Base-by-base conservation (phyloP, 352 stramenopile genomes). In the Phytopythium montanum region DNA sequence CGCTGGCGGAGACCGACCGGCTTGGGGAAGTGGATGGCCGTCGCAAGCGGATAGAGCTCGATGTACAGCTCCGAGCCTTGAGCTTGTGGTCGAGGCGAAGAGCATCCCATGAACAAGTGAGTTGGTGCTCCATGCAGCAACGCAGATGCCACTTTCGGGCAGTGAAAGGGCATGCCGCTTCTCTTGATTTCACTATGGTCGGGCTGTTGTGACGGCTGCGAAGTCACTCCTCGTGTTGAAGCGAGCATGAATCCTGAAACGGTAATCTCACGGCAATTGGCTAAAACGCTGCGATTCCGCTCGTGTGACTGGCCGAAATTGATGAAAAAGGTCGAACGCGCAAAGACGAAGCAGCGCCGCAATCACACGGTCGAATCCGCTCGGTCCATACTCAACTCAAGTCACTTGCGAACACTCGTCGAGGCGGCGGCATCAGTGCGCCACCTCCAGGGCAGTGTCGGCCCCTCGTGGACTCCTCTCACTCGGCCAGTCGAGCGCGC, bases 271-370 rank as follows among this genome's bases (percentile, higher is more conserved):
- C n/a, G 10, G 0, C 45, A 33, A 56, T 56, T 56, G 50, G 50
- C 9, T 29, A 16, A 56, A 56, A 56, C 23, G 10, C 18, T 16
- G 25, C 14, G 0, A 21, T 4, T 19, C 0, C 44, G 18, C 21
- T 10, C 9, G 7, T 29, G 0, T 42, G 50, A 45, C 45, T 56
- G 50, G 50, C 9, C 13, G 4, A 56, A 56, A 52, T 26, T n/a
- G 5, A 8, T 2, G 26, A 6, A n/a, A 46, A 46, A 46, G 14
- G 16, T 23, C n/a, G 39, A 46, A 46, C 7, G 39, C 39, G 39
- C 45, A 56, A 18, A 56, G 16, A 56, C 28, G 50, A 56, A 52
- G 45, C 45, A 52, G 45, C 45, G 23, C 23, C 23, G 26, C 45
- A 29, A 34, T 33, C 23, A 50, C 44, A 50, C 44, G 19, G 39